These are phyloP conservation scores for Clonostachys rosea DNA, from an alignment of 2,329 filamentous ascomycete species.

Conservation along the genomic window DNA sequence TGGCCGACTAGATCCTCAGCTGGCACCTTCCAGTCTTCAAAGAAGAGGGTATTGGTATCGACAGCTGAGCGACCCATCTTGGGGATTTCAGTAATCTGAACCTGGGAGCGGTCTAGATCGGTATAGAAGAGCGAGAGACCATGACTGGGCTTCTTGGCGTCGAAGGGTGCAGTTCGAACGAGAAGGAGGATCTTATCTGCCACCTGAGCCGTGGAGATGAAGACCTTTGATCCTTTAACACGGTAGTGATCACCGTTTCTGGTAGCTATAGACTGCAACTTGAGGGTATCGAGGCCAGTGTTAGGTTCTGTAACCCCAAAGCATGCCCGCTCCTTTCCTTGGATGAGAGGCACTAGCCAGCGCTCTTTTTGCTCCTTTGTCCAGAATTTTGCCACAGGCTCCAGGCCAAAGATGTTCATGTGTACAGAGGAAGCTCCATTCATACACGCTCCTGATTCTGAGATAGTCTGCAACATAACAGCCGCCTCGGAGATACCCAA, in stretches of 20 bases:
- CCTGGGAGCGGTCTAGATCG: conserved; percentile 60
- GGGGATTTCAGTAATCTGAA: conserved; percentile 67
- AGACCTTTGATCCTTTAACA: conserved; percentile 78
- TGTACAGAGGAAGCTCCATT: conserved; percentile 61
- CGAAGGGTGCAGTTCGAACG: conserved; percentile 66
- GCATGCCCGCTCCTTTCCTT: conserved; percentile 66
- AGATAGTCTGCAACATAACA: conserved; percentile 82
- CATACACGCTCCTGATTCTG: conserved; percentile 76
- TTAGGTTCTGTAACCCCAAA: conserved; percentile 86
- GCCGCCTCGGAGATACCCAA: conserved; percentile 77
- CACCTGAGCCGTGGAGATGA: conserved; percentile 82
- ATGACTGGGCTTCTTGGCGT: conserved; percentile 64
- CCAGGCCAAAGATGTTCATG: conserved; percentile 69
- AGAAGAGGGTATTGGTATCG: conserved; percentile 84
- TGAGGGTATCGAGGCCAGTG: conserved; percentile 72
- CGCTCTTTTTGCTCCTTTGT: conserved; percentile 56
- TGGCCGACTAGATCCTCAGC: conserved; percentile 61
- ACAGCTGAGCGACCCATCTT: conserved; percentile 84
- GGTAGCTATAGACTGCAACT: conserved; percentile 60
- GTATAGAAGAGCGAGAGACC: conserved; percentile 79
- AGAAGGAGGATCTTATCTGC: conserved; percentile 79
- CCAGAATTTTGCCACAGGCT: conserved; percentile 67
- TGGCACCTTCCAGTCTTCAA: conserved; percentile 70
- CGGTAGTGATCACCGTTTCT: conserved; percentile 54
- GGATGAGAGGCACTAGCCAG: conserved; percentile 67